These are phyloP conservation scores for Davidsoniella eucalypti DNA, from an alignment of 2,329 filamentous ascomycete genomes.

Conservation along the genomic window DNA sequence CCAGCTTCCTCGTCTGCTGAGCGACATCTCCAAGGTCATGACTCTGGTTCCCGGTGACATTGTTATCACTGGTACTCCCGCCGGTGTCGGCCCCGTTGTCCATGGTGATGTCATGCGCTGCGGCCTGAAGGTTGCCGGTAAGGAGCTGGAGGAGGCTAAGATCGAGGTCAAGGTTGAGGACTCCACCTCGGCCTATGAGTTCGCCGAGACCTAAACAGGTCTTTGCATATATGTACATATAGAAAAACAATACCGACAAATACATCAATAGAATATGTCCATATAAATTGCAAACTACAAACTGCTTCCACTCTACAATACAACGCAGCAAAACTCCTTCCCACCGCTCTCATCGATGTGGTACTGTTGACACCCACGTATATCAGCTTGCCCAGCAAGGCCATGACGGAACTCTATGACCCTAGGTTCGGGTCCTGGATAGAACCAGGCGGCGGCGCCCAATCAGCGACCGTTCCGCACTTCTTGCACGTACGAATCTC, in stretches of 20 bases:
- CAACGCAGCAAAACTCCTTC: too few relatives aligned
- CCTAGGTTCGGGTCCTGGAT: conserved; percentile 42
- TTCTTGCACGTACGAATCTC: conserved; percentile 55
- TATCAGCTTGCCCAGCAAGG: too few relatives aligned
- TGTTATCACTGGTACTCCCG: conserved; percentile 90
- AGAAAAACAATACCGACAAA: neutral
- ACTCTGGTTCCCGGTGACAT: conserved; percentile 83
- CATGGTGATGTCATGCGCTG: conserved; percentile 78
- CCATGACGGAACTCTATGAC: neutral
- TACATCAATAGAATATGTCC: conserved; percentile 2
- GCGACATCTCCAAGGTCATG: conserved; percentile 91
- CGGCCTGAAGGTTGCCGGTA: conserved; percentile 61
- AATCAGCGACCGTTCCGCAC: conserved; percentile 63
- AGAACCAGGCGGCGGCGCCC: conserved; percentile 43
- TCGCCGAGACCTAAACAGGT: conserved; percentile 45
- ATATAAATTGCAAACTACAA: neutral
- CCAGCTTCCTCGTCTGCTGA: conserved; percentile 69
- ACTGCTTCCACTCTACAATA: too few relatives aligned
- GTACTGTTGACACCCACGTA: too few relatives aligned
- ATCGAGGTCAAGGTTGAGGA: conserved; percentile 76
- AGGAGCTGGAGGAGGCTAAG: conserved; percentile 68
- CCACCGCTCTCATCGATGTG: too few relatives aligned
- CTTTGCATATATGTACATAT: neutral
- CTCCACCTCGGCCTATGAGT: conserved; percentile 60
- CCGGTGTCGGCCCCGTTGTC: conserved; percentile 76